phyloP scores from a whole-genome alignment of 805 yeast genomes.

The Groenewaldozyma salmanticensis region DNA sequence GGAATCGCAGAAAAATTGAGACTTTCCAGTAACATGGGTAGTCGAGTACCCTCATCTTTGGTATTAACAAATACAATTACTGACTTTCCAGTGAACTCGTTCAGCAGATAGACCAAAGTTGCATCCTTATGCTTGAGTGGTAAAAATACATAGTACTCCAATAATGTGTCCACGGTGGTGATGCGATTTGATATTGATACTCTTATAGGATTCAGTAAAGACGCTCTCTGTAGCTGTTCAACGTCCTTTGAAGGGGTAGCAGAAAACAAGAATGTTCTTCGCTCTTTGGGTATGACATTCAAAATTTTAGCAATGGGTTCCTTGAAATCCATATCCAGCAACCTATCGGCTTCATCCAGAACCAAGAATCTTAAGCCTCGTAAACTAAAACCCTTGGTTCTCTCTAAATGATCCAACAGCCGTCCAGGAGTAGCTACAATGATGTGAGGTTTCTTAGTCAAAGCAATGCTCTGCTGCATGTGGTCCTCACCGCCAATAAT shows the following conservation, averaged over 20 bases:
- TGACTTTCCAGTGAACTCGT: slow-evolving; percentile 78
- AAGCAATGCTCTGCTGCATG: slow-evolving; percentile 94
- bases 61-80: slow-evolving; percentile 88
- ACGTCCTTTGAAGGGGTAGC: slow-evolving; percentile 98
- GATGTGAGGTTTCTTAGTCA: slow-evolving; percentile 89
- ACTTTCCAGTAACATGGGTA: slow-evolving; percentile 69
- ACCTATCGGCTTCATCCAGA: slow-evolving; percentile 95
- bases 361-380: slow-evolving; percentile 72
- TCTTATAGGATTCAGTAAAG: slow-evolving; percentile 77
- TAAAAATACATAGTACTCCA: slow-evolving; percentile 80
- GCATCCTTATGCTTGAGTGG: slow-evolving; percentile 93
- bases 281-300: slow-evolving; percentile 69
- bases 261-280: slow-evolving; percentile 75
- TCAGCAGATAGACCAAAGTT: slow-evolving; percentile 66
- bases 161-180: slow-evolving; percentile 88
- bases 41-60: slow-evolving; percentile 88
- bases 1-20: slow-evolving; percentile 88
- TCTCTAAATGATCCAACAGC: slow-evolving; percentile 81
- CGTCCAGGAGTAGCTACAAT: slow-evolving; percentile 92
- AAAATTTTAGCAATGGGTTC: slow-evolving; percentile 84
- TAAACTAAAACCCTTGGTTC: slow-evolving; percentile 81
- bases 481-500: slow-evolving; percentile 97
- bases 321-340: slow-evolving; percentile 93
- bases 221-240: slow-evolving; percentile 90
- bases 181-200: slow-evolving; percentile 84